Base-by-base conservation (phyloP, 2,329 filamentous ascomycete genomes). In the Exserohilum rostratum region DNA sequence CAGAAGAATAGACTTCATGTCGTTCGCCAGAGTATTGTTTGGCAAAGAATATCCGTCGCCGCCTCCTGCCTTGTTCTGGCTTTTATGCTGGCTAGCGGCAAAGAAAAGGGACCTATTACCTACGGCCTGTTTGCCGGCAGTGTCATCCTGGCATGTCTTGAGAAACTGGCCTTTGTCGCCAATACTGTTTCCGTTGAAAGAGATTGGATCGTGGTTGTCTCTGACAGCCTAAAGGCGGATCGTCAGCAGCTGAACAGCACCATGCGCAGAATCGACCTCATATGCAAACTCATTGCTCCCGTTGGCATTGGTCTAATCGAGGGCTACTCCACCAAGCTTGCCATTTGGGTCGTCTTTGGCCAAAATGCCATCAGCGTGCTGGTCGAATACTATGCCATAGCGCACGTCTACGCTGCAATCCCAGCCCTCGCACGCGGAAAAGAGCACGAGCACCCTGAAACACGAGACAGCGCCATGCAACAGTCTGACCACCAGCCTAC, bases 101-200 rank as follows among this genome's bases (percentile, higher is more conserved):
- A 44, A 27, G 46, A 60, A 33, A 62, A 44, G 39, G 55, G 53
- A 7, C 6, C 58, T 1, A 11, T 57, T 40, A 74, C 53, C 68
- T 80, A 54, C 34, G 50, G 22, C 3, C 52, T 65, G 12, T 75
- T 75, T 27, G 60, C 62, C 2, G 27, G 67, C 2, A 67, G 77
- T n/a, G 78, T 82, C 0, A 15, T 84, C 0, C 74, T 90, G 39
- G 87, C 87, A 0, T 89, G 88, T 51, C 65, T 87, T 1, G 90
- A 92, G 73, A 92, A 91, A 69, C 72, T 90, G 7, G 80, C 79
- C 12, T 80, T 86, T 1, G 80, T 87, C 5, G 80, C 85, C 69
- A 91, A 91, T 67, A 79, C 84, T 0, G 83, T 91, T 0, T 79
- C 89, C 0, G 81, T 92, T 0, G 89, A 91, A 70, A 79, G 86